Percentiles rank a stretch among this genome's conserved stretches.
phyloP scores from a whole-genome alignment of 805 yeast genomes.

The Barnettozyma californica region DNA sequence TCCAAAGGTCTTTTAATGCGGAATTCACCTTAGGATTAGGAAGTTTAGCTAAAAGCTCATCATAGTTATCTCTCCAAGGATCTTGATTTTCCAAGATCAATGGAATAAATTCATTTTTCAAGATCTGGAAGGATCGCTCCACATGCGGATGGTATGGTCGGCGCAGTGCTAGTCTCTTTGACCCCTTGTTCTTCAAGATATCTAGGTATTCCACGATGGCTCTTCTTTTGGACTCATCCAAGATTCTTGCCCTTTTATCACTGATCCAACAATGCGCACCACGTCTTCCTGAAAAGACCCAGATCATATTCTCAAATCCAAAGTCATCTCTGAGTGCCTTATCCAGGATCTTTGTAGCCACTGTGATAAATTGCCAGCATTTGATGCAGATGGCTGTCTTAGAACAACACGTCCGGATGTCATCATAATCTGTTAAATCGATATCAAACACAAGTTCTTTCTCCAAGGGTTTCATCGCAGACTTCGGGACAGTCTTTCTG shows the following conservation, averaged over 20 bases:
- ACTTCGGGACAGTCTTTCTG: constrained; percentile 69
- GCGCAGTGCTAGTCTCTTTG: constrained; percentile 46
- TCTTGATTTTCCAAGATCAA: constrained; percentile 77
- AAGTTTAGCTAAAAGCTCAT: constrained; percentile 53
- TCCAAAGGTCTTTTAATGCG: constrained; percentile 58
- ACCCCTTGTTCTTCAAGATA: constrained; percentile 52
- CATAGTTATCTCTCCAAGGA: constrained; percentile 67
- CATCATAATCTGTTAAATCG: constrained; percentile 96
- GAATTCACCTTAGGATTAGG: constrained; percentile 51
- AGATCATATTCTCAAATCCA: constrained; percentile 78
- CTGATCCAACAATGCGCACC: constrained; percentile 99
- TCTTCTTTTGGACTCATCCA: constrained; percentile 70
- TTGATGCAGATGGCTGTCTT: constrained; percentile 79
- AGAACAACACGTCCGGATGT: constrained; percentile 86
- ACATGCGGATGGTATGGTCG: constrained; percentile 91
- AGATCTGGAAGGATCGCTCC: constrained; percentile 63
- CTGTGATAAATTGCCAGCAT: constrained; percentile 90
- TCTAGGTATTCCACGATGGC: constrained; percentile 83
- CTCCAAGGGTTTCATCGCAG: constrained; percentile 69
- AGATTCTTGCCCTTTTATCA: constrained; percentile 69
- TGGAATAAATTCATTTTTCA: constrained; percentile 58
- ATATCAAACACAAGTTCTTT: constrained; percentile 95
- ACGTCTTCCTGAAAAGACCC: constrained; percentile 98
- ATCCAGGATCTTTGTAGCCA: constrained; percentile 75
- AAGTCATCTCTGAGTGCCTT: constrained; percentile 76